phyloP scores from a whole-genome alignment of 345 rosid genomes.

The Dipteronia sinensis region DNA sequence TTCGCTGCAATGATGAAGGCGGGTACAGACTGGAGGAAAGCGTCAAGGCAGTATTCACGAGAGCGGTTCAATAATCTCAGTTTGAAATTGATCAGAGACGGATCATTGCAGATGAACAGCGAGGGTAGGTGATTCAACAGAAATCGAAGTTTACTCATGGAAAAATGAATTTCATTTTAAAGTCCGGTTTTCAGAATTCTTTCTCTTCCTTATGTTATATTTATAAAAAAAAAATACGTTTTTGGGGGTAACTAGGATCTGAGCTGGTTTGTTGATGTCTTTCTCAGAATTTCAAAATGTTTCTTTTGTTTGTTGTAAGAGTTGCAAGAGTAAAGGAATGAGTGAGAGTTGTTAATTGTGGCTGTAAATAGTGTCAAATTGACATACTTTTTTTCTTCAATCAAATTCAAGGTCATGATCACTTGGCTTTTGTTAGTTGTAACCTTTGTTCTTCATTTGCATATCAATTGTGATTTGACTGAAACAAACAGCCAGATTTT shows the following conservation, averaged over 20 bases:
- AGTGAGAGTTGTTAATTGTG: conserved; percentile 18
- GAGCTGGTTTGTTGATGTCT: conserved; percentile 13
- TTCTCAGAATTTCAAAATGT: conserved; percentile 9
- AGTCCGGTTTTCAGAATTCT: conserved; percentile 11
- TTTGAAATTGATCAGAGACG: conserved; percentile 75
- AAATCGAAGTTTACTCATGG: conserved; percentile 8
- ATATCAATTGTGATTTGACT: no score
- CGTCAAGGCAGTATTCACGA: conserved; percentile 91
- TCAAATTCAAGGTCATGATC: neutral
- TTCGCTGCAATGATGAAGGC: conserved; percentile 94
- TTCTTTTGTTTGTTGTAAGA: conserved; percentile 16
- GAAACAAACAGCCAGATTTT: no score
- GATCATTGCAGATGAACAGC: conserved; percentile 55
- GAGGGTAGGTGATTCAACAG: conserved; percentile 32
- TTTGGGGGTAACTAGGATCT: conserved; percentile 21
- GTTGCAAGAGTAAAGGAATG: conserved; percentile 9
- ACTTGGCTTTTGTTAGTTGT: neutral
- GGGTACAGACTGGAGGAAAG: conserved; percentile 98
- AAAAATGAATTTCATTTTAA: neutral
- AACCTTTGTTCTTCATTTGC: no score
- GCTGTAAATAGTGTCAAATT: conserved; percentile 33
- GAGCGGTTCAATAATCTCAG: conserved; percentile 90
- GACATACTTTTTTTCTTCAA: neutral
- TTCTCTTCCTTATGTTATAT: neutral
- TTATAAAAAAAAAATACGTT: neutral